Evolutionary conservation across 2,329 filamentous ascomycete genomes (phyloP), one percentile per base, ranked within the genome.

Genomic region (Penicillium janthinellum): DNA sequence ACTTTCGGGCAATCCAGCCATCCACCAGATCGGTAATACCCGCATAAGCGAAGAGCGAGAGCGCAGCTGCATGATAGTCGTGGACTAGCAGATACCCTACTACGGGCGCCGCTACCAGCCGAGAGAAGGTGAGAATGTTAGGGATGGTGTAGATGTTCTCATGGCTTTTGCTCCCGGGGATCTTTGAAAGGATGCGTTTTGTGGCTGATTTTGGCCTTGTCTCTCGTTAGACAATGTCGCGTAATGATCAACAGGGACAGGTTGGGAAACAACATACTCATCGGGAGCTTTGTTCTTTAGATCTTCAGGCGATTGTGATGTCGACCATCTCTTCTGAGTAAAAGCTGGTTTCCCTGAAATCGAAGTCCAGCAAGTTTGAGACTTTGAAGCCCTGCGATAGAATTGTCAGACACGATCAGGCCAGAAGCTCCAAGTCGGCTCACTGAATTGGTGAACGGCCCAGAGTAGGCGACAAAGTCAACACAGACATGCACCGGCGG

Each of bases 61-160:
- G 81, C 0, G 95, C 92, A 78, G 87, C 88, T 35, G 85, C 83
- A 73, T 96, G 89, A 45, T 92, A 84, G 72, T 95, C 89, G 67
- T 96, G 86, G 2, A 98, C 83, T 59, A 99, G 88, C 22, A 95
- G 86, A 74, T 96, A 98, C 57, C 94, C 95, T 49, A 97, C 87
- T 34, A 90, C 82, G 0, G 95, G 95, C 0, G 95, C 91, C 1
- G 91, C 89, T 53, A 91, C 74, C 41, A 99, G 86, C 2, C 95
- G 90, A 2, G 92, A 91, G 66, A 94, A 88, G 1, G 95, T 99
- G 55, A 99, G 84, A 62, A 96, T 83, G 74, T 99, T 99, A 42
- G 95, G 95, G n/a, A 99, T 73, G 38, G 92, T 99, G 80, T 96
- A 97, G 72, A 99, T 96, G 73, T 99, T 92, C 78, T 99, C 95